A percentile compares a stretch with the other conserved stretches of the same genome.
Evolutionary conservation across 106 monocot species (phyloP).

Genomic region (Phalaenopsis aphrodite): DNA sequence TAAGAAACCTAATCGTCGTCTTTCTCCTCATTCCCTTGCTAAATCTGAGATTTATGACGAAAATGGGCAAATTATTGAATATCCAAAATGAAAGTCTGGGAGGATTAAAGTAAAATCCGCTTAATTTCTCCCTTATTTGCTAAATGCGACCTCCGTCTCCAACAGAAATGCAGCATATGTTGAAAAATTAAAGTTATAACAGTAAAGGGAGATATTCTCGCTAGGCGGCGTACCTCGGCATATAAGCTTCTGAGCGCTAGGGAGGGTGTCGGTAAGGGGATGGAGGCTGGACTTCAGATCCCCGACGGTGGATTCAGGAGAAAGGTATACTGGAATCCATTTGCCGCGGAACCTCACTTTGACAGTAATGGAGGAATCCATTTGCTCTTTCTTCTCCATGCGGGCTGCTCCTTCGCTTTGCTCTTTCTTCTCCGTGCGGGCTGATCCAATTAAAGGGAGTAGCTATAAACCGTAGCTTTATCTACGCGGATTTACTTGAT

Average conservation of each 20-base stretch:
- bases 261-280: constrained; percentile 85
- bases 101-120: too few species aligned
- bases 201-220: not conserved
- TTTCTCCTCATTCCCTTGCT: too few species aligned
- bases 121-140: too few species aligned
- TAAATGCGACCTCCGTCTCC: not conserved
- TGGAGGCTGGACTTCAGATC: constrained; percentile 74
- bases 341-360: constrained; percentile 72
- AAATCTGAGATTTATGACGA: too few species aligned
- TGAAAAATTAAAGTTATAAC: not conserved
- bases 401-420: constrained; percentile 1
- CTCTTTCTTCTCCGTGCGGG: constrained; percentile 2
- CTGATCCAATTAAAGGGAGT: not conserved
- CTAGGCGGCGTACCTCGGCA: constrained; percentile 48
- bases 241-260: constrained; percentile 93
- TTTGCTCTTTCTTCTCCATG: constrained; percentile 7
- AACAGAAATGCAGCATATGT: not conserved
- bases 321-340: constrained; percentile 38
- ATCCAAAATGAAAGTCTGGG: too few species aligned
- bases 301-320: constrained; percentile 34
- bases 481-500: too few species aligned
- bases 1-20: too few species aligned
- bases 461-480: not conserved
- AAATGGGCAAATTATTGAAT: too few species aligned
- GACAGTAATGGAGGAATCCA: constrained; percentile 36